Base-by-base conservation (phyloP, 2,329 filamentous ascomycete genomes). In the Hansfordia pulvinata region DNA sequence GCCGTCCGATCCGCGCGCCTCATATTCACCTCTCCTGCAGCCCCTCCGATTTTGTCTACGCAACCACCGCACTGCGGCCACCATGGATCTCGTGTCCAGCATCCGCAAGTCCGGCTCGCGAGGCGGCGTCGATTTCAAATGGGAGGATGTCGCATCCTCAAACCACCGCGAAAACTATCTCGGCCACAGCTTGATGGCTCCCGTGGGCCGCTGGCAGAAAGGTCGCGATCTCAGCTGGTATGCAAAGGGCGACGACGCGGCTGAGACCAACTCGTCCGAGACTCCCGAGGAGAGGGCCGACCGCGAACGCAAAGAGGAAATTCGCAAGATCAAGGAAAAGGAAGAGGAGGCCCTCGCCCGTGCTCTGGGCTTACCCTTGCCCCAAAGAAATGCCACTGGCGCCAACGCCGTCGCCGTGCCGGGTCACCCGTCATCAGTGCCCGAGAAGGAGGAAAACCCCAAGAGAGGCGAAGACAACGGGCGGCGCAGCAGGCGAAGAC, bases 101-200 rank as follows among this genome's bases (percentile, higher is more conserved):
- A 79, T 98, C 35, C 83, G 86, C 46, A 96, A 98, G 57, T 59
- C 65, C 11, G 88, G 93, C 51, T 90, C 84, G 42, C 78, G 90
- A 39, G 90, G 90, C 45, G 90, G 90, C 47, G 80, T 80, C 53
- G 85, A 94, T 53, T 98, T 98, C 61, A 86, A 77, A 56, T 96
- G 90, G 90, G 81, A 88, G 38, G 85, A 94, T 40, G 88, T 98
- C 46, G 78, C 88, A 49, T 74, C 64, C 37, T 92, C 85, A 26
- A 60, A 69, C 13, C 86, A 93, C 46, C 85, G 90, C 52, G 86
- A 98, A 53, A 93, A 76, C 43, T 77, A 74, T 51, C 77, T 94
- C 6, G 86, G 86, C 27, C 86, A 94, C 58, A 90, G 81, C 32
- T 57, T 94, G 31, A 93, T 88, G 63, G 86, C 86, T 0, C 83